phyloP scores from a whole-genome alignment of 164 flowering plant genomes.

The Stephania japonica region DNA sequence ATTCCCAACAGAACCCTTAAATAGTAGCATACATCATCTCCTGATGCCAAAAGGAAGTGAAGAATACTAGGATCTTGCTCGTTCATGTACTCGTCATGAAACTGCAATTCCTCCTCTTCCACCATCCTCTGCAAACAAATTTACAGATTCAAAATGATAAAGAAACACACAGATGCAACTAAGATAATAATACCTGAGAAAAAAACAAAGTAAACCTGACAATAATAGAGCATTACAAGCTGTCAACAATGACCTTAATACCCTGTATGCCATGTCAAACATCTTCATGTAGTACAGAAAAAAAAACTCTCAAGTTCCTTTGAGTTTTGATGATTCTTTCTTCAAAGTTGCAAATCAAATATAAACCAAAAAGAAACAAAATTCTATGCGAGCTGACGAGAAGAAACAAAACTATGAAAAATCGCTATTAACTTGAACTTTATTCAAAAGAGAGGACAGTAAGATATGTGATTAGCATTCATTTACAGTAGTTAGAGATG shows the following conservation, averaged over 20 bases:
- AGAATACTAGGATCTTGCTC: conserved; percentile 97
- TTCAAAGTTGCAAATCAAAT: too few species aligned
- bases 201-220: background rate
- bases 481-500: too few species aligned
- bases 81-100: conserved; percentile 91
- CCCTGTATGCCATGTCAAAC: too few species aligned
- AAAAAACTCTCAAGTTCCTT: too few species aligned
- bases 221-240: background rate
- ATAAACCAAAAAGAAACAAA: too few species aligned
- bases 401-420: too few species aligned
- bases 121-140: conserved; percentile 70
- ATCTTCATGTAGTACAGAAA: too few species aligned
- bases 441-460: too few species aligned
- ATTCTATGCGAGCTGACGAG: too few species aligned
- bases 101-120: conserved; percentile 86
- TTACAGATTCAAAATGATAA: background rate
- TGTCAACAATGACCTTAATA: background rate
- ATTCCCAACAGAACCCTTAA: background rate
- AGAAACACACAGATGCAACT: background rate
- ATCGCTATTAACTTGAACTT: too few species aligned
- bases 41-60: conserved; percentile 94
- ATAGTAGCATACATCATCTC: conserved; percentile 70
- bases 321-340: too few species aligned
- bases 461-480: too few species aligned
- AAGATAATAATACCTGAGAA: background rate